Percentiles rank a stretch among this genome's conserved stretches.
Conservation (phyloP, 768 basidiomycete genomes). For the Albatrellus ellisii region DNA sequence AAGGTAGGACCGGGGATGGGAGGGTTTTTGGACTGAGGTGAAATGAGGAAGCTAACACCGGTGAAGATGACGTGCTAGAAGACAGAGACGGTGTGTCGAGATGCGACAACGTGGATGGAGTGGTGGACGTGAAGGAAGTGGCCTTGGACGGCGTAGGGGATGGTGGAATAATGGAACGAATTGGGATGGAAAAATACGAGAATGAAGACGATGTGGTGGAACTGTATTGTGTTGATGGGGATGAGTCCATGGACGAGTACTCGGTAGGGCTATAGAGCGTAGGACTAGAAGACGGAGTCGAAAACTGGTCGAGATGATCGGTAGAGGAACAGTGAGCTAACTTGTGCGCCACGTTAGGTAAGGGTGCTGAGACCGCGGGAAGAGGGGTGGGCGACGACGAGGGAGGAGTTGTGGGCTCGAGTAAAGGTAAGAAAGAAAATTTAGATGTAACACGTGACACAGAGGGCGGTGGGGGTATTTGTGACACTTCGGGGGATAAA, state of each 20-base stretch:
- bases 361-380: neutral
- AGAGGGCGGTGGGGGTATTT: constrained; percentile 9
- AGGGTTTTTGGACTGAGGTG: neutral
- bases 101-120: neutral
- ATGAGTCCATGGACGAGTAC: too few species aligned
- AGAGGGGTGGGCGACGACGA: neutral
- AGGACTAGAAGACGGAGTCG: too few species aligned
- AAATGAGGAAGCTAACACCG: neutral
- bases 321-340: too few species aligned
- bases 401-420: constrained; percentile 1
- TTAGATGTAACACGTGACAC: constrained; percentile 7
- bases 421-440: constrained; percentile 11
- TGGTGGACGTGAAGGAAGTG: neutral
- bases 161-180: neutral
- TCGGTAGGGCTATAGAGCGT: too few species aligned
- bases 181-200: neutral
- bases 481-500: neutral
- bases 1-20: neutral
- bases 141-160: neutral
- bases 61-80: neutral
- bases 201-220: neutral
- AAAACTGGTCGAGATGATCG: too few species aligned
- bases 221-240: neutral
- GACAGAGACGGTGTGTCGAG: neutral
- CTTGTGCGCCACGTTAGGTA: too few species aligned